These are phyloP conservation scores for Penicillium sp. DNA, from an alignment of 2,329 filamentous ascomycete genomes.

Conservation along the genomic window DNA sequence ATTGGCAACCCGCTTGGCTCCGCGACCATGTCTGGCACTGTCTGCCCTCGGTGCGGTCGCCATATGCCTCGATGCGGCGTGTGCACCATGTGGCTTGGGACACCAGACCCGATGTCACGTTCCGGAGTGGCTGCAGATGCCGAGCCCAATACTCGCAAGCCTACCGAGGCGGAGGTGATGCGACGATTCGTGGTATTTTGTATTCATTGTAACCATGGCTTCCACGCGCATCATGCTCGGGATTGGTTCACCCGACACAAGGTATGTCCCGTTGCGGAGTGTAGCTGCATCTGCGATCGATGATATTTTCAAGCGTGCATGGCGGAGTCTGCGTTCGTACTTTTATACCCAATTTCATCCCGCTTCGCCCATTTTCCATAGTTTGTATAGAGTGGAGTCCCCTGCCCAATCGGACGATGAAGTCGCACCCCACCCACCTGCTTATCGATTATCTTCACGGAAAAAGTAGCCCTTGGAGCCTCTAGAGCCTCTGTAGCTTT, in stretches of 20 bases:
- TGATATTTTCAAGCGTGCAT: slow-evolving; percentile 12
- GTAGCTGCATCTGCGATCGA: slow-evolving; percentile 42
- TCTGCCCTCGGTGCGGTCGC: slow-evolving; percentile 61
- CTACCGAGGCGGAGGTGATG: slow-evolving; percentile 47
- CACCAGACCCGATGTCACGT: slow-evolving; percentile 53
- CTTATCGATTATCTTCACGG: slow-evolving; percentile 2
- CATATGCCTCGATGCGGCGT: slow-evolving; percentile 63
- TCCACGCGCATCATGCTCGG: slow-evolving; percentile 61
- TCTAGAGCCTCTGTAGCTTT: neutral
- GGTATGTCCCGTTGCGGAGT: slow-evolving; percentile 42
- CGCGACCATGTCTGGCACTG: slow-evolving; percentile 46
- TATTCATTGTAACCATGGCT: slow-evolving; percentile 62
- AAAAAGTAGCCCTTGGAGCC: neutral
- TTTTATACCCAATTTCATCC: neutral
- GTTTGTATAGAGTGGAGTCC: neutral
- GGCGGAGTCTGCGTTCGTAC: neutral
- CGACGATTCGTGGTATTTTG: slow-evolving; percentile 60
- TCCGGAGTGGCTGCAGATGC: slow-evolving; percentile 36
- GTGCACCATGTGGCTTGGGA: slow-evolving; percentile 61
- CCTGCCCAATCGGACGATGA: neutral
- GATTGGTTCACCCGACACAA: slow-evolving; percentile 55
- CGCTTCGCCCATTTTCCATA: neutral
- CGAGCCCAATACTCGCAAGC: slow-evolving; percentile 23
- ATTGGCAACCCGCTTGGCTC: slow-evolving; percentile 37
- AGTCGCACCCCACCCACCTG: neutral